Conservation (phyloP, 2,329 filamentous ascomycete genomes). For the Alternaria ethzedia region DNA sequence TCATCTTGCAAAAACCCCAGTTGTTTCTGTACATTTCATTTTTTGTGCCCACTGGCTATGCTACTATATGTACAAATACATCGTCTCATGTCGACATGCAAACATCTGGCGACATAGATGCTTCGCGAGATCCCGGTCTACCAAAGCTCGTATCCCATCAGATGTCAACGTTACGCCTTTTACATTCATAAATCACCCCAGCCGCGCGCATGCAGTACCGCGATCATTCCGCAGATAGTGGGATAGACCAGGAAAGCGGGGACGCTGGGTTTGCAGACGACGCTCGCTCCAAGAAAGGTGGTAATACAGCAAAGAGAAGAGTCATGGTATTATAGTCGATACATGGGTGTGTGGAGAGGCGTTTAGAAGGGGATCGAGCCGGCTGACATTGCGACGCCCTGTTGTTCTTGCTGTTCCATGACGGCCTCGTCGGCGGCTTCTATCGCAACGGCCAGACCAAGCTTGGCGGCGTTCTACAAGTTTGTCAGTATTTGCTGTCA, state of each 20-base stretch:
- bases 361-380: slow-evolving; percentile 51
- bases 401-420: slow-evolving; percentile 50
- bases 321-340: slow-evolving; percentile 44
- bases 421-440: slow-evolving; percentile 51
- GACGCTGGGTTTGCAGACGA: slow-evolving; percentile 26
- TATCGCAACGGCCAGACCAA: slow-evolving; percentile 86
- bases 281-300: slow-evolving; percentile 42
- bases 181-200: slow-evolving; percentile 22
- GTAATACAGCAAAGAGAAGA: slow-evolving; percentile 51
- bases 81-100: slow-evolving; percentile 11
- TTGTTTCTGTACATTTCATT: slow-evolving; percentile 6
- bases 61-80: slow-evolving; percentile 44
- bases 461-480: slow-evolving; percentile 85
- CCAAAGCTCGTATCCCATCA: slow-evolving; percentile 27
- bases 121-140: slow-evolving; percentile 20
- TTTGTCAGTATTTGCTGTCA: slow-evolving; percentile 28
- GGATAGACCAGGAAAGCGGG: slow-evolving; percentile 25
- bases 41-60: slow-evolving; percentile 32
- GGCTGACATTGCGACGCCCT: slow-evolving; percentile 31
- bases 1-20: neutral
- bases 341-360: slow-evolving; percentile 26
- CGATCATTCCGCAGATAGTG: slow-evolving; percentile 37
- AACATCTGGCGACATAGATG: slow-evolving; percentile 18
- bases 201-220: slow-evolving; percentile 23
- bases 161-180: slow-evolving; percentile 32